These are phyloP conservation scores for Cucurbita argyrosperma DNA, from an alignment of 306 rosid species.

Conservation along the genomic window DNA sequence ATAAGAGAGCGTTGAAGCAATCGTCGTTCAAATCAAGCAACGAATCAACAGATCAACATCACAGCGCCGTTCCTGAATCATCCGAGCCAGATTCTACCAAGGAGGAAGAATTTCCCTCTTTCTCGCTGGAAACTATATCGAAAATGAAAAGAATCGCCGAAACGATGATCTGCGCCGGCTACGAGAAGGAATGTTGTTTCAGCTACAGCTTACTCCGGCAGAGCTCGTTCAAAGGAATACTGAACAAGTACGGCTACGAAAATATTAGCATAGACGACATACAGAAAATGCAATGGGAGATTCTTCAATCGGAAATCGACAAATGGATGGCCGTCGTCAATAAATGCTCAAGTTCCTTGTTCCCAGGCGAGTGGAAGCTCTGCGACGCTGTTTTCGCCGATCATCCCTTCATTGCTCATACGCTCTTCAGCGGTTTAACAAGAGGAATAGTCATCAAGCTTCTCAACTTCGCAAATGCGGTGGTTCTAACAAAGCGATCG, in stretches of 20 bases:
- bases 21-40: constrained; percentile 17
- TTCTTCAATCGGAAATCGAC: constrained; percentile 34
- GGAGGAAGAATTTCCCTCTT: constrained; percentile 14
- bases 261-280: constrained; percentile 40
- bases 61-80: neutral
- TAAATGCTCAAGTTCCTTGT: constrained; percentile 33
- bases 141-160: constrained; percentile 28
- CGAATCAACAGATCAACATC: constrained; percentile 8
- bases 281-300: constrained; percentile 54
- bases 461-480: constrained; percentile 46
- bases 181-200: constrained; percentile 50
- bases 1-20: constrained; percentile 8
- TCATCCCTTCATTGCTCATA: constrained; percentile 15
- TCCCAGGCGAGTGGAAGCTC: constrained; percentile 33
- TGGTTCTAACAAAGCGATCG: constrained; percentile 33
- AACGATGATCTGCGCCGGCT: constrained; percentile 44
- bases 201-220: constrained; percentile 27
- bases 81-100: neutral
- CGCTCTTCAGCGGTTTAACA: constrained; percentile 24
- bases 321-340: constrained; percentile 48
- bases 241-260: constrained; percentile 28
- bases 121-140: constrained; percentile 21
- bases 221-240: constrained; percentile 21
- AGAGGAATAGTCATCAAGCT: constrained; percentile 29
- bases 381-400: constrained; percentile 29